These are phyloP conservation scores for Dactylella cylindrospora DNA, from an alignment of 2,329 filamentous ascomycete genomes.

Conservation along the genomic window DNA sequence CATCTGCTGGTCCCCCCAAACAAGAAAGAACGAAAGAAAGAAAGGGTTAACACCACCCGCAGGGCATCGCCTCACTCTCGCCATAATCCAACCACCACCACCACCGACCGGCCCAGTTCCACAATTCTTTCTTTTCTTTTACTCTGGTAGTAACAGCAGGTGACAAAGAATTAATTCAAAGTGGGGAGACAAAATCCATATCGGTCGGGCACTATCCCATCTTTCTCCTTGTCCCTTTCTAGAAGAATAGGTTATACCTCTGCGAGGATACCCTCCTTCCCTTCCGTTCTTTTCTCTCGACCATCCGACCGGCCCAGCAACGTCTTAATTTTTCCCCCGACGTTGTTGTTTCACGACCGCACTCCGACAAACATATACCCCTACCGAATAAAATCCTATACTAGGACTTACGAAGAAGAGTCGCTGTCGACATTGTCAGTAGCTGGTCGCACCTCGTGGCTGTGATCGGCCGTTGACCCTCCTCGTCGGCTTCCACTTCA, in stretches of 20 bases:
- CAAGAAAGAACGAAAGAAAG: too few relatives aligned
- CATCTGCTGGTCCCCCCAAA: too few relatives aligned
- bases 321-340: not conserved
- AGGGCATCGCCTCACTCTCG: too few relatives aligned
- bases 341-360: not conserved
- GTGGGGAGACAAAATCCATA: too few relatives aligned
- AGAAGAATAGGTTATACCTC: slow-evolving; percentile 16
- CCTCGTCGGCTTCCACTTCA: not conserved
- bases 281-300: slow-evolving; percentile 17
- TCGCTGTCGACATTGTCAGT: not conserved
- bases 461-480: slow-evolving; percentile 4
- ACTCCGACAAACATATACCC: not conserved
- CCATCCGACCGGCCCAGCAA: not conserved
- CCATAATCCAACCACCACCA: too few relatives aligned
- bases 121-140: slow-evolving; percentile 2
- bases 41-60: too few relatives aligned
- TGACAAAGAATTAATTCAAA: too few relatives aligned
- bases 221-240: too few relatives aligned
- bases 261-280: slow-evolving; percentile 24
- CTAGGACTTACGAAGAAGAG: too few relatives aligned
- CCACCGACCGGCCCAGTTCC: not conserved
- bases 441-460: slow-evolving; percentile 2
- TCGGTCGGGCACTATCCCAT: too few relatives aligned
- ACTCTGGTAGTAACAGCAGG: slow-evolving; percentile 30
- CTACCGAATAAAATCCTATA: too few relatives aligned